Base-by-base conservation (phyloP, 495 filamentous ascomycete species). In the Recurvomyces mirabilis region DNA sequence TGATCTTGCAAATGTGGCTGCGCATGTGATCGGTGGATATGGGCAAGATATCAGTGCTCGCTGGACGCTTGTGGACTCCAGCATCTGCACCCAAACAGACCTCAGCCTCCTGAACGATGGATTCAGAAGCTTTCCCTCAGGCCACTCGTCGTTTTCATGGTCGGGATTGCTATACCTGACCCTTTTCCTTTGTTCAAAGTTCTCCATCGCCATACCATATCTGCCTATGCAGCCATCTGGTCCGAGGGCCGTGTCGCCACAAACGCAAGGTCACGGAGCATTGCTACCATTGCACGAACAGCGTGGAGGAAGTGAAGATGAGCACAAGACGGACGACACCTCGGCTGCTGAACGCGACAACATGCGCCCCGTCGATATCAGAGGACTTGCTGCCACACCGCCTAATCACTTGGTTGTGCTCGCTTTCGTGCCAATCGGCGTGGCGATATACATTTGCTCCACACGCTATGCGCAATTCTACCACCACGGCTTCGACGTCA, bases 81-180 rank as follows among this genome's bases (percentile, higher is more conserved):
- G 54, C 30, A 78, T 81, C 28, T 82, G 78, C 57, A 62, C 53
- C 24, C 63, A 68, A 24, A 59, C 60, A 15, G 58, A 65, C 22
- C 48, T 54, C 7, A 37, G 47, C 14, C 52, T 72, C 29, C 56
- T 70, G 2, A 51, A 67, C 0, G 77, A 82, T 60, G 80, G 77
- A 1, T 84, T 84, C 52, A 52, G 71, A 5, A 77, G 72, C 46
- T 84, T 81, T 49, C 80, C 80, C 0, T 78, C 73, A 57, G 80
- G 80, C 0, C 79, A 84, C 62, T 61, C 78, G n/a, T 78, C 77
- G 21, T 70, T 74, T 43, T 68, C 75, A 5, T 82, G 76, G 53
- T 70, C 77, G 0, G 79, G 79, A 1, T 53, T 84, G 43, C 65
- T 67, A 2, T 84, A 84, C 54, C 60, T 81, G 20, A 67, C 74